A percentile compares a stretch with the other conserved stretches of the same genome.
phyloP scores from a whole-genome alignment of 2,329 filamentous ascomycete species.

The Penicillium verrucosum region DNA sequence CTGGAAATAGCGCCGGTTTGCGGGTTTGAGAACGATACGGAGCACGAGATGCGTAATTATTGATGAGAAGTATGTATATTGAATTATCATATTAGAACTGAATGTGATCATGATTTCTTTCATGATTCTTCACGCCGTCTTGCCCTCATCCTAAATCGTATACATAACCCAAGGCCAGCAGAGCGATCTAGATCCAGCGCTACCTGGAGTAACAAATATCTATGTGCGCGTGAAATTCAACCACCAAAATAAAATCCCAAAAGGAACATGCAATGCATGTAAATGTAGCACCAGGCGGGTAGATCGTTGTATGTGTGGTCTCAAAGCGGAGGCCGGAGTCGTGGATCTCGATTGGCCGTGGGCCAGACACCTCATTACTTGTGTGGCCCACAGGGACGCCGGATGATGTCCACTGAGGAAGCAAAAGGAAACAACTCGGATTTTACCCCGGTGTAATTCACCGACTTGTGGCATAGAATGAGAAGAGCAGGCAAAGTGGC shows the following conservation, averaged over 20 bases:
- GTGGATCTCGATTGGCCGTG: constrained; percentile 12
- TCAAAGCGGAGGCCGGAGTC: constrained; percentile 12
- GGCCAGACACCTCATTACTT: constrained; percentile 36
- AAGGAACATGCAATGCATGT: neutral
- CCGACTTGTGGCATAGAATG: constrained; percentile 37
- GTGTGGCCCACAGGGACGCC: constrained; percentile 41
- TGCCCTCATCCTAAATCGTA: neutral
- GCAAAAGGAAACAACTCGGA: constrained; percentile 31
- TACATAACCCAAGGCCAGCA: neutral
- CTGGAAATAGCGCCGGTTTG: constrained; percentile 17
- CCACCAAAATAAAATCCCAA: neutral
- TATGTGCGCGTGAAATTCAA: neutral
- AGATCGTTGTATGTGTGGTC: constrained; percentile 9
- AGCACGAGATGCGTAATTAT: neutral
- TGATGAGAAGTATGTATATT: neutral
- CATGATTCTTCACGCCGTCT: neutral
- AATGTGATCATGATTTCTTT: neutral
- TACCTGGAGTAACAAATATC: neutral
- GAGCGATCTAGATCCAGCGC: neutral
- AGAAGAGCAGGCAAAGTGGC: constrained; percentile 33
- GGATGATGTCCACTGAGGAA: constrained; percentile 37
- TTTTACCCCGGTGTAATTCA: constrained; percentile 33
- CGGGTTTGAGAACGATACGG: constrained; percentile 20
- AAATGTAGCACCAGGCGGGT: neutral
- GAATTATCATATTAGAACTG: neutral